Evolutionary conservation across 495 filamentous ascomycete species (phyloP).

Genomic region (Podospora tetraspora): DNA sequence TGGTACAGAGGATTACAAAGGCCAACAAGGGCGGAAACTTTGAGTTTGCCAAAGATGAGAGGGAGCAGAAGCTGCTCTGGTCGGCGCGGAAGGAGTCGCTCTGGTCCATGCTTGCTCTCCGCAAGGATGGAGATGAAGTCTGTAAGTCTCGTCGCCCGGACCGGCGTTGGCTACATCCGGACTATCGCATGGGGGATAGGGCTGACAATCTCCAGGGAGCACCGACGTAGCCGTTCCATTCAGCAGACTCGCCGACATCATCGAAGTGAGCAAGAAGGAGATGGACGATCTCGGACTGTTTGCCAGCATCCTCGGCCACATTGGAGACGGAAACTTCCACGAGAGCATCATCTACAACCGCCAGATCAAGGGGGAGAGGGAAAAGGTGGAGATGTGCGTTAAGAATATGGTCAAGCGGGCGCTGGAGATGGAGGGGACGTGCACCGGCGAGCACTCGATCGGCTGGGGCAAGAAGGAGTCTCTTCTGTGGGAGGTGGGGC

Average conservation of each 20-base stretch:
- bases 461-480: slow-evolving; percentile 83
- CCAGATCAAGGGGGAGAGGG: slow-evolving; percentile 58
- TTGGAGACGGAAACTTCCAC: slow-evolving; percentile 92
- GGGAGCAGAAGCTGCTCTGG: slow-evolving; percentile 69
- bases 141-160: slow-evolving; percentile 34
- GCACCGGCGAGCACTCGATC: slow-evolving; percentile 85
- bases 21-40: slow-evolving; percentile 60
- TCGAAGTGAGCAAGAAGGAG: slow-evolving; percentile 84
- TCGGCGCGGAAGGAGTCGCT: slow-evolving; percentile 68
- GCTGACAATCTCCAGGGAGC: slow-evolving; percentile 39
- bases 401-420: slow-evolving; percentile 85
- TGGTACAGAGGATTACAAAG: slow-evolving; percentile 61
- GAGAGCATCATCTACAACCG: slow-evolving; percentile 80
- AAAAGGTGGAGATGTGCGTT: slow-evolving; percentile 71
- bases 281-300: slow-evolving; percentile 80
- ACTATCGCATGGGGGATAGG: not conserved
- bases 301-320: slow-evolving; percentile 75
- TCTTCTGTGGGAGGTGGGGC: slow-evolving; percentile 75
- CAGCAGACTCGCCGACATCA: slow-evolving; percentile 79
- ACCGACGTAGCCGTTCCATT: slow-evolving; percentile 91
- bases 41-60: slow-evolving; percentile 62
- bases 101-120: slow-evolving; percentile 69
- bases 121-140: slow-evolving; percentile 55
- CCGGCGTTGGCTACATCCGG: not conserved
- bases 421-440: slow-evolving; percentile 89